Evolutionary conservation across 2,329 filamentous ascomycete genomes (phyloP), one percentile per base, ranked within the genome.

Genomic region (Ascocoryne sarcoides): DNA sequence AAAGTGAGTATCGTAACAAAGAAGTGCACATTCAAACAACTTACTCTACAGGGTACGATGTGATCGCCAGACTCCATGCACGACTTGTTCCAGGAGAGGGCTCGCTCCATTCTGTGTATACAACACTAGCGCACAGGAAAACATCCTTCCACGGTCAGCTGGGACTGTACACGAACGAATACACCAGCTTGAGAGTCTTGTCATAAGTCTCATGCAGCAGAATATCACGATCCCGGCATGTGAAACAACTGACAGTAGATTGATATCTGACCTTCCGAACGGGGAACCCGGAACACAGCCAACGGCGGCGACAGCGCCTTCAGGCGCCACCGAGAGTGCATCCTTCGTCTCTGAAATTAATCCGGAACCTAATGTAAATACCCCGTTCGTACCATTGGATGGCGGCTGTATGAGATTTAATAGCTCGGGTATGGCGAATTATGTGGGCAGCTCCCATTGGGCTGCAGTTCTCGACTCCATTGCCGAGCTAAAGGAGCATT

Each of bases 51-150:
- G 43, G 38, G 26, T 48, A 28, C 75, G 73, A 47, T 76, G 71
- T 54, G 69, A 76, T 53, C 68, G 72, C 32, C 55, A 56, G 4
- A 53, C 62, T 36, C 71, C 71, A 37, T 76, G 71, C 55, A 51
- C 60, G 10, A 69, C 73, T 53, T 75, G 71, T 49, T 49, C 62
- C 29, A 71, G 68, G 45, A 72, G 69, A 49, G 66, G 61, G 28
- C 64, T 64, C 20, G 51, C 60, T 2, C 64, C 66, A 4, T 53
- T 58, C 5, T 75, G 71, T 53, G 50, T 58, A 8, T 75, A 43
- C 75, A 53, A 67, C 68, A 20, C 69, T 69, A 15, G 64, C 61
- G 45, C 64, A 65, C 4, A 61, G 59, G 48, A 30, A 12, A 32
- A 14, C 14, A 28, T 20, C 18, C n/a, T n/a, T n/a, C n/a, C n/a